These are phyloP conservation scores for Verbena officinalis DNA, from an alignment of 257 asterid species.

Conservation along the genomic window DNA sequence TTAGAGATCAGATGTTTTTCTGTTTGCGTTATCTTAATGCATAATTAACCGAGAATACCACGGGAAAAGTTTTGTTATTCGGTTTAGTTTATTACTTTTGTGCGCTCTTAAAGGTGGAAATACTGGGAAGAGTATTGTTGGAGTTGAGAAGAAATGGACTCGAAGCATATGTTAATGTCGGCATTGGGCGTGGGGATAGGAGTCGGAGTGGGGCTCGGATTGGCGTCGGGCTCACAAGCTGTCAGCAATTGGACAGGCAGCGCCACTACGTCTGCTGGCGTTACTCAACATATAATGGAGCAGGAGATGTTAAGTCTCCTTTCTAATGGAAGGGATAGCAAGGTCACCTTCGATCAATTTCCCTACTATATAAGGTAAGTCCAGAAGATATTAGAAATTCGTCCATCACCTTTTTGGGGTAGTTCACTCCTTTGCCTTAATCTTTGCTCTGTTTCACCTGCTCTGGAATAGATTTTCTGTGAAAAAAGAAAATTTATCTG, in stretches of 20 bases:
- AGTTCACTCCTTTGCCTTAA: not conserved
- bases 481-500: not conserved
- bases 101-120: no score
- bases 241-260: conserved; percentile 52
- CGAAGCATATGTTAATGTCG: conserved; percentile 72
- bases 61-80: conserved; percentile 3
- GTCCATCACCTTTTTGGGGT: no score
- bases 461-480: not conserved
- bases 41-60: not conserved
- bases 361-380: conserved; percentile 82
- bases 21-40: not conserved
- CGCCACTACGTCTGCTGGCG: conserved; percentile 31
- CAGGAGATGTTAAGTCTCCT: conserved; percentile 65
- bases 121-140: not conserved
- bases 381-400: not conserved
- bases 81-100: conserved; percentile 4
- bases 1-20: conserved; percentile 13
- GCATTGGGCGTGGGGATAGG: conserved; percentile 85
- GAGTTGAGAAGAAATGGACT: conserved; percentile 56
- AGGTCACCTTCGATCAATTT: conserved; percentile 70
- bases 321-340: conserved; percentile 60
- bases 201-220: conserved; percentile 78
- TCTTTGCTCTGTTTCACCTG: conserved; percentile 3
- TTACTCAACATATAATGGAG: conserved; percentile 57
- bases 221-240: conserved; percentile 77